Conservation (phyloP, 2,329 filamentous ascomycete species). For the Allantophomopsis cytisporea region DNA sequence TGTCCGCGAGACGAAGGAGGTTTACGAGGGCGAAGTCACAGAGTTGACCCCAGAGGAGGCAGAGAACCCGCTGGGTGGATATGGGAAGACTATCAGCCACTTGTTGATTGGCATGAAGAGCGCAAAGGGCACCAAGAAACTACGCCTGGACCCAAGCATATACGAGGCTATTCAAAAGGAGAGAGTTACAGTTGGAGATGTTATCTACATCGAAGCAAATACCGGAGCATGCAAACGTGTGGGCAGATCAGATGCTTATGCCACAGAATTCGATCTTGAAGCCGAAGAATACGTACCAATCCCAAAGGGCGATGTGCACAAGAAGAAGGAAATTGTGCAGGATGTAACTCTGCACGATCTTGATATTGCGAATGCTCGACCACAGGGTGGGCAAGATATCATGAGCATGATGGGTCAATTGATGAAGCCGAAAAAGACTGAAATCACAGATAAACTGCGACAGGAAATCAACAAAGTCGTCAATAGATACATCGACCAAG, state of each 20-base stretch:
- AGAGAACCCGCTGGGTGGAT: slow-evolving; percentile 92
- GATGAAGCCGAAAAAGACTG: slow-evolving; percentile 99
- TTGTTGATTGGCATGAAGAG: slow-evolving; percentile 90
- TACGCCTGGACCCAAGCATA: slow-evolving; percentile 91
- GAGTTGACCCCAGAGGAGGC: slow-evolving; percentile 96
- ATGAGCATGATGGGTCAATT: slow-evolving; percentile 99
- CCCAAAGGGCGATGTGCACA: slow-evolving; percentile 97
- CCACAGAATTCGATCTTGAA: slow-evolving; percentile 96
- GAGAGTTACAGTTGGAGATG: slow-evolving; percentile 87
- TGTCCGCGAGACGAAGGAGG: slow-evolving; percentile 96
- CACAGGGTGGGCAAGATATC: slow-evolving; percentile 95
- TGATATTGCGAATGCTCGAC: slow-evolving; percentile 87
- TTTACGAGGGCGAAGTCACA: slow-evolving; percentile 97
- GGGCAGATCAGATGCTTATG: slow-evolving; percentile 89
- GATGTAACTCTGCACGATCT: slow-evolving; percentile 95
- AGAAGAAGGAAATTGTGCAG: slow-evolving; percentile 99
- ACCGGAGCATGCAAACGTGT: slow-evolving; percentile 97
- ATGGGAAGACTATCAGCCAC: slow-evolving; percentile 95
- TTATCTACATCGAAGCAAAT: slow-evolving; percentile 98
- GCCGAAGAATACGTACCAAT: slow-evolving; percentile 98
- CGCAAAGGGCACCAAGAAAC: slow-evolving; percentile 93
- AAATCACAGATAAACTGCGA: slow-evolving; percentile 95
- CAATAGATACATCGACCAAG: slow-evolving; percentile 97
- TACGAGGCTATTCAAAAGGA: slow-evolving; percentile 99
- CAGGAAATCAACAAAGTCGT: slow-evolving; percentile 98